Base-by-base conservation (phyloP, 257 asterid species). In the Rehmannia glutinosa region DNA sequence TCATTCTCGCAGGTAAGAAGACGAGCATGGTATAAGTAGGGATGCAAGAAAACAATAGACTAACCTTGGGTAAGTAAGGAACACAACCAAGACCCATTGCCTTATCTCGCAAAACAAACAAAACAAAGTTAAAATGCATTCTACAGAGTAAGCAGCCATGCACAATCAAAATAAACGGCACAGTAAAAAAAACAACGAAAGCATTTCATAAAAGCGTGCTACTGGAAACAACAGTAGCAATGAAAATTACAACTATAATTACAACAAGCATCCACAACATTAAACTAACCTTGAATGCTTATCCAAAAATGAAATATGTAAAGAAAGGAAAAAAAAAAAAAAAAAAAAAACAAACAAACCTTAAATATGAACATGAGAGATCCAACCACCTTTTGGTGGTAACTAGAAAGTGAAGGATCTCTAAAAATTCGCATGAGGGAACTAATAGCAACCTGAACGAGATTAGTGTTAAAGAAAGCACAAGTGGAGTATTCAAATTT, bases 71-170 rank as follows among this genome's bases (percentile, higher is more conserved):
- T 77, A 94, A 82, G 80, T 94, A 94, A 52, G 97, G 99, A 71
- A 94, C 97, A 56, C 97, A 94, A 75, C 96, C 99, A 55, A 91
- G 96, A 64, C 96, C 97, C 97, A 91, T 94, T 39, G 97, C 87
- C 99, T 94, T 62, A 55, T 56, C 90, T 74, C 87, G 73, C 82
- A 77, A 75, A 75, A 77, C 24, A 83, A 62, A 67, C 16, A 61
- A 43, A 77, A 41, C 23, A 74, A 74, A 15, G 43, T 70, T 38
- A 76, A 21, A 43, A 77, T 64, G 63, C 46, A 69, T 53, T 70
- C 20, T 50, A 28, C 50, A 25, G n/a, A 56, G 46, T 43, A 59
- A 66, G 64, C 52, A 61, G 32, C 11, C 24, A 47, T 38, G 13
- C 59, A 73, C n/a, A 28, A 32, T 38, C 56, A 45, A 56, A 71